These are phyloP conservation scores for Yamadazyma triangularis DNA, from an alignment of 1,139 yeast species.

Conservation along the genomic window DNA sequence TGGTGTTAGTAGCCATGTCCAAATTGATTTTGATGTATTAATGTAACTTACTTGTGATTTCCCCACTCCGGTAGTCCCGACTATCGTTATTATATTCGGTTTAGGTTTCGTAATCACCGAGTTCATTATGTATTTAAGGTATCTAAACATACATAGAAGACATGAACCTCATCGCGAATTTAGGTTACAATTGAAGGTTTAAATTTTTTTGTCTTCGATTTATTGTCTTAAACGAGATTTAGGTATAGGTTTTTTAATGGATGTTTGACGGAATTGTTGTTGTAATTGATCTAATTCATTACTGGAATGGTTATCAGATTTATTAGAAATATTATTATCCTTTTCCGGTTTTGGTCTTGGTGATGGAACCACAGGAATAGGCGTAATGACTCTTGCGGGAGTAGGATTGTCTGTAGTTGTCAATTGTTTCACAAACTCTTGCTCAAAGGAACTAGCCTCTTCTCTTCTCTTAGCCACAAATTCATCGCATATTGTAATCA, in stretches of 20 bases:
- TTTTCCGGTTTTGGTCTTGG: slow-evolving; percentile 5
- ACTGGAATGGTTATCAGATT: slow-evolving; percentile 4
- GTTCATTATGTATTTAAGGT: slow-evolving; percentile 19
- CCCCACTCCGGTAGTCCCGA: slow-evolving; percentile 98
- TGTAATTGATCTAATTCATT: slow-evolving; percentile 10
- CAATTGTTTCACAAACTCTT: not conserved
- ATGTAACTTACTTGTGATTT: slow-evolving; percentile 63
- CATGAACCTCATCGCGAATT: not conserved
- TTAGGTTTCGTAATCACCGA: slow-evolving; percentile 23
- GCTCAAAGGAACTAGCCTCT: slow-evolving; percentile 49
- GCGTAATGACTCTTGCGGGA: slow-evolving; percentile 10
- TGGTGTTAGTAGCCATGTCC: too few relatives aligned
- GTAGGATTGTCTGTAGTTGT: not conserved
- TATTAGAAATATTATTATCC: slow-evolving; percentile 3
- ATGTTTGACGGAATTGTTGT: slow-evolving; percentile 10
- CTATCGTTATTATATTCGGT: slow-evolving; percentile 57
- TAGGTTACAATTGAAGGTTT: too few relatives aligned
- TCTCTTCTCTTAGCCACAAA: slow-evolving; percentile 52
- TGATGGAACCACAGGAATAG: slow-evolving; percentile 13
- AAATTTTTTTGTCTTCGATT: too few relatives aligned
- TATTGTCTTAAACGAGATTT: not conserved
- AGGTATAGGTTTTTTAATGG: not conserved
- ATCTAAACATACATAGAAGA: slow-evolving; percentile 8
- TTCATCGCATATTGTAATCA: slow-evolving; percentile 48
- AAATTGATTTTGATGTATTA: too few relatives aligned